Evolutionary conservation across 768 basidiomycete genomes (phyloP).

Genomic region (Mycena capillaripes): DNA sequence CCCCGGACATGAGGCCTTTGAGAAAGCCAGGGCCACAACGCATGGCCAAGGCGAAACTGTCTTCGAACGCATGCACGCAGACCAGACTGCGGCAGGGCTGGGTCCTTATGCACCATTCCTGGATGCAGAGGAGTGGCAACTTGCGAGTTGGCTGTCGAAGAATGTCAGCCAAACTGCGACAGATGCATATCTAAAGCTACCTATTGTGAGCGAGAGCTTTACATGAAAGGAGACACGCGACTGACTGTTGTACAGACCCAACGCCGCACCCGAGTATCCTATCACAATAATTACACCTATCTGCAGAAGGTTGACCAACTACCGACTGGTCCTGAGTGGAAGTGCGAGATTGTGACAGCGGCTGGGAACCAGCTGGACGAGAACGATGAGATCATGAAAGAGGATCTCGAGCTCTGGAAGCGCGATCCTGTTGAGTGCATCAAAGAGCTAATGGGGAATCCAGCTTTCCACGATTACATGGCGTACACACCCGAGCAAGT

Average conservation of each 20-base stretch:
- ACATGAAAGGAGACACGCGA: too few relatives aligned
- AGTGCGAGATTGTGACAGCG: constrained; percentile 33
- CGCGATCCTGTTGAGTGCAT: constrained; percentile 39
- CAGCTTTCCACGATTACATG: too few relatives aligned
- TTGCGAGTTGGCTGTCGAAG: constrained; percentile 29
- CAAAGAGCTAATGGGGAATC: constrained; percentile 40
- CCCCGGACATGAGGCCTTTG: neutral
- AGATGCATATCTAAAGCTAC: constrained; percentile 24
- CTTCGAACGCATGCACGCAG: constrained; percentile 29
- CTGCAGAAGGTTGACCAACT: constrained; percentile 41
- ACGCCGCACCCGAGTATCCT: constrained; percentile 28
- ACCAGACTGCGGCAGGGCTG: neutral
- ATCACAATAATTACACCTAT: constrained; percentile 35
- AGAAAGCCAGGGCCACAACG: neutral
- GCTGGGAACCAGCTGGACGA: constrained; percentile 22
- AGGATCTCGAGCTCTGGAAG: constrained; percentile 10
- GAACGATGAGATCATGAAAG: constrained; percentile 6
- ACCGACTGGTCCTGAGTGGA: constrained; percentile 35
- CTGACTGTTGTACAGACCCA: constrained; percentile 24
- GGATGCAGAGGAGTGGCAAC: constrained; percentile 28
- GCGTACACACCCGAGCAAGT: too few relatives aligned
- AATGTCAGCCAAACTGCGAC: constrained; percentile 26
- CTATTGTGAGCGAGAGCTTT: constrained; percentile 10
- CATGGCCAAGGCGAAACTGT: constrained; percentile 22
- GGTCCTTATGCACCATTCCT: constrained; percentile 14